Conservation (phyloP, 1,284 basidiomycete species). For the Testicularia cyperi region DNA sequence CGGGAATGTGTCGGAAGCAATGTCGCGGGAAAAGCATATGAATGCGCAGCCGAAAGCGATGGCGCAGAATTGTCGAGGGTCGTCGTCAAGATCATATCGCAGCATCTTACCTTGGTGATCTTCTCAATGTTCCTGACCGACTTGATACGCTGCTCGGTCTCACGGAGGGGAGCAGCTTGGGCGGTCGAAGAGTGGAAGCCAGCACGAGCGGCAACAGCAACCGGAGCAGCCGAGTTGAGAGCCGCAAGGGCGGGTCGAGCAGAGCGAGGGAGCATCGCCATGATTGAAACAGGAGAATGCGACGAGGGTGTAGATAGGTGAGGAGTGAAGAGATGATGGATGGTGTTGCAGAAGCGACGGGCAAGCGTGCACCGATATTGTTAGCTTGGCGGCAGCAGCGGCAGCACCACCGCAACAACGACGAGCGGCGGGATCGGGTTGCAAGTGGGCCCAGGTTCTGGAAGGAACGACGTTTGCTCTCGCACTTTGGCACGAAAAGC, state of each 20-base stretch:
- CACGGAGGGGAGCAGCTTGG: constrained; percentile 94
- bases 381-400: too few species aligned
- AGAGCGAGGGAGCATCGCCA: constrained; percentile 53
- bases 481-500: too few species aligned
- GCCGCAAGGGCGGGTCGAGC: constrained; percentile 42
- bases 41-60: too few species aligned
- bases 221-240: constrained; percentile 32
- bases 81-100: too few species aligned
- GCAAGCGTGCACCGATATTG: too few species aligned
- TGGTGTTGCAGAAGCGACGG: not conserved
- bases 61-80: too few species aligned
- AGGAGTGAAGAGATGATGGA: too few species aligned
- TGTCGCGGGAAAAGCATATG: not conserved
- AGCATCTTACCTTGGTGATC: constrained; percentile 95
- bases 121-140: constrained; percentile 95
- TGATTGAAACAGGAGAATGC: constrained; percentile 15
- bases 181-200: constrained; percentile 64
- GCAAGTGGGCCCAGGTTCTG: too few species aligned
- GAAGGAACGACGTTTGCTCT: too few species aligned
- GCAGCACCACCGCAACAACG: too few species aligned
- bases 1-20: not conserved
- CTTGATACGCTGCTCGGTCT: constrained; percentile 95
- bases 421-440: too few species aligned
- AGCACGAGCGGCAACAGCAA: constrained; percentile 41
- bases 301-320: not conserved